These are phyloP conservation scores for Coemansia sp. DNA, from an alignment of 192 early-diverging fungal genomes.

Conservation along the genomic window DNA sequence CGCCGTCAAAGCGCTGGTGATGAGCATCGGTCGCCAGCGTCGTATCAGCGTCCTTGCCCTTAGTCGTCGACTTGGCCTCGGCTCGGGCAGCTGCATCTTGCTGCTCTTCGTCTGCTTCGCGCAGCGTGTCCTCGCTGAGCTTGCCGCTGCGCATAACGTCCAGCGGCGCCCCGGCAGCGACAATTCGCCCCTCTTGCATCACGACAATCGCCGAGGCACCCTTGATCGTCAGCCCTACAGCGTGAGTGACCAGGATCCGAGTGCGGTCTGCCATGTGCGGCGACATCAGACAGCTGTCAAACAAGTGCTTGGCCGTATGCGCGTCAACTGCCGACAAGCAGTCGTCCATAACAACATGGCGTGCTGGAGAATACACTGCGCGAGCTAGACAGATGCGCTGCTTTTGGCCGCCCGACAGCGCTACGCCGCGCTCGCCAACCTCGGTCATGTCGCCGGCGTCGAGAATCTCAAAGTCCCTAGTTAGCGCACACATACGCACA, in stretches of 20 bases:
- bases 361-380: slow-evolving; percentile 89
- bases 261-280: slow-evolving; percentile 82
- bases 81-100: slow-evolving; percentile 24
- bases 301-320: slow-evolving; percentile 79
- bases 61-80: slow-evolving; percentile 9
- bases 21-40: background rate
- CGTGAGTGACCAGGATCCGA: slow-evolving; percentile 83
- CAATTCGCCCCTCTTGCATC: slow-evolving; percentile 72
- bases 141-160: slow-evolving; percentile 67
- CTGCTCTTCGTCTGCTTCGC: slow-evolving; percentile 65
- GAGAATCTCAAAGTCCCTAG: slow-evolving; percentile 85
- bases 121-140: slow-evolving; percentile 68
- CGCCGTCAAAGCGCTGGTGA: slow-evolving; percentile 34
- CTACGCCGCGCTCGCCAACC: slow-evolving; percentile 91
- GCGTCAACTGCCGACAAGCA: slow-evolving; percentile 67
- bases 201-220: slow-evolving; percentile 66
- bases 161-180: slow-evolving; percentile 68
- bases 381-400: slow-evolving; percentile 61
- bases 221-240: slow-evolving; percentile 75
- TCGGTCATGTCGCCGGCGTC: slow-evolving; percentile 90
- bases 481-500: slow-evolving; percentile 85
- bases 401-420: slow-evolving; percentile 93
- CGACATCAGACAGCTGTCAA: slow-evolving; percentile 87
- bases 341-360: slow-evolving; percentile 82
- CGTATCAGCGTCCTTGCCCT: slow-evolving; percentile 39